A percentile compares a stretch with the other conserved stretches of the same genome.
Evolutionary conservation across 2,329 filamentous ascomycete genomes (phyloP).

Genomic region (Alternaria triticina): DNA sequence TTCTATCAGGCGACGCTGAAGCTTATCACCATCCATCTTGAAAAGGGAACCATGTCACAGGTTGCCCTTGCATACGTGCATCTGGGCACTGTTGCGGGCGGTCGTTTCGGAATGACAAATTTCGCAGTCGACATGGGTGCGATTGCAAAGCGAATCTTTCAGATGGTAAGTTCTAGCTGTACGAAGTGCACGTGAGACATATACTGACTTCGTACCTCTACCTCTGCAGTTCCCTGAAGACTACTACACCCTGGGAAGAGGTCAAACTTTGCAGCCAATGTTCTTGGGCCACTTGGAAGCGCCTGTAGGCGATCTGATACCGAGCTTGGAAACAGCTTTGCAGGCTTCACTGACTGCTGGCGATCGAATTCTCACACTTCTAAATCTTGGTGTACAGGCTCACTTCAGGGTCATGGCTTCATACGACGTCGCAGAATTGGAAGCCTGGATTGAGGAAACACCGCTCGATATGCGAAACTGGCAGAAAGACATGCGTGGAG

Average conservation of each 20-base stretch:
- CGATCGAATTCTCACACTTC: constrained; percentile 73
- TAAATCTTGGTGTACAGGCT: constrained; percentile 72
- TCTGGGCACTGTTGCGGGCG: constrained; percentile 69
- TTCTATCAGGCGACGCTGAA: constrained; percentile 74
- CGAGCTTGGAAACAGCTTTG: constrained; percentile 67
- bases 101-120: constrained; percentile 73
- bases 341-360: constrained; percentile 71
- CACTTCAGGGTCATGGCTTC: constrained; percentile 73
- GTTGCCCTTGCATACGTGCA: constrained; percentile 72
- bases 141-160: constrained; percentile 68
- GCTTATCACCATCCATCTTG: constrained; percentile 71
- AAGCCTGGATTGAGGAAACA: constrained; percentile 73
- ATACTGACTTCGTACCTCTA: not conserved
- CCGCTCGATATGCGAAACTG: constrained; percentile 77
- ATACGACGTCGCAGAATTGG: constrained; percentile 72
- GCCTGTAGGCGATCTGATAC: constrained; percentile 64
- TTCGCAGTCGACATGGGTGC: constrained; percentile 70
- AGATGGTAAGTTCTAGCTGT: constrained; percentile 46
- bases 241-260: constrained; percentile 68
- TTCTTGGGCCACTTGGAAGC: constrained; percentile 74
- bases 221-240: constrained; percentile 53
- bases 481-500: constrained; percentile 73
- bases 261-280: constrained; percentile 71
- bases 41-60: constrained; percentile 70
- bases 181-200: not conserved